Conservation (phyloP, 352 stramenopile species). For the Phytophthora cactorum region DNA sequence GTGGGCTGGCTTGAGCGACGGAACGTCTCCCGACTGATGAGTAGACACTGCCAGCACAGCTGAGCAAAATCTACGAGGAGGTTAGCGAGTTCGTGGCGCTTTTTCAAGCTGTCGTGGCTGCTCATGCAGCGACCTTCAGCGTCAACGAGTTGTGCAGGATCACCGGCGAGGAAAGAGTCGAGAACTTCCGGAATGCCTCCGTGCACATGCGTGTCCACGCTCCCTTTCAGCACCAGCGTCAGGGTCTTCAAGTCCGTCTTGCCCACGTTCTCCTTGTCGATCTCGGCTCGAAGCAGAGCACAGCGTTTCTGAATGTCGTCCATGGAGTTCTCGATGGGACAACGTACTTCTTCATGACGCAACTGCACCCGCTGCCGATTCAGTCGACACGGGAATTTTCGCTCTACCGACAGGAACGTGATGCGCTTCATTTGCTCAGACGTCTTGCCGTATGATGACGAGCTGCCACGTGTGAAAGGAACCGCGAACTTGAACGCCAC, state of each 20-base stretch:
- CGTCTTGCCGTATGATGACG: slow-evolving; percentile 62
- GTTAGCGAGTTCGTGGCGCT: slow-evolving; percentile 57
- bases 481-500: slow-evolving; percentile 56
- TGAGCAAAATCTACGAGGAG: slow-evolving; percentile 64
- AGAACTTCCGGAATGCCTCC: slow-evolving; percentile 78
- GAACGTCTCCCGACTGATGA: slow-evolving; percentile 70
- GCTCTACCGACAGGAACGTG: slow-evolving; percentile 47
- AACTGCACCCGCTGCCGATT: slow-evolving; percentile 51
- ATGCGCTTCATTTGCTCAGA: slow-evolving; percentile 79
- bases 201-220: slow-evolving; percentile 81
- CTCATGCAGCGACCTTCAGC: slow-evolving; percentile 44
- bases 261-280: slow-evolving; percentile 53
- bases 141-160: slow-evolving; percentile 35
- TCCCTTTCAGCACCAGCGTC: slow-evolving; percentile 82
- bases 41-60: slow-evolving; percentile 60
- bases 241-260: slow-evolving; percentile 74
- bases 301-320: slow-evolving; percentile 81
- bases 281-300: slow-evolving; percentile 53
- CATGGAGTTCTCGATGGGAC: slow-evolving; percentile 79
- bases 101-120: slow-evolving; percentile 30
- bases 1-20: slow-evolving; percentile 33
- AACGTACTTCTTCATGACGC: slow-evolving; percentile 53
- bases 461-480: slow-evolving; percentile 52
- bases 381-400: slow-evolving; percentile 57
- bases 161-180: slow-evolving; percentile 57